A percentile compares a stretch with the other conserved stretches of the same genome.
Evolutionary conservation across 495 filamentous ascomycete species (phyloP).

Genomic region (Parathielavia appendiculata): DNA sequence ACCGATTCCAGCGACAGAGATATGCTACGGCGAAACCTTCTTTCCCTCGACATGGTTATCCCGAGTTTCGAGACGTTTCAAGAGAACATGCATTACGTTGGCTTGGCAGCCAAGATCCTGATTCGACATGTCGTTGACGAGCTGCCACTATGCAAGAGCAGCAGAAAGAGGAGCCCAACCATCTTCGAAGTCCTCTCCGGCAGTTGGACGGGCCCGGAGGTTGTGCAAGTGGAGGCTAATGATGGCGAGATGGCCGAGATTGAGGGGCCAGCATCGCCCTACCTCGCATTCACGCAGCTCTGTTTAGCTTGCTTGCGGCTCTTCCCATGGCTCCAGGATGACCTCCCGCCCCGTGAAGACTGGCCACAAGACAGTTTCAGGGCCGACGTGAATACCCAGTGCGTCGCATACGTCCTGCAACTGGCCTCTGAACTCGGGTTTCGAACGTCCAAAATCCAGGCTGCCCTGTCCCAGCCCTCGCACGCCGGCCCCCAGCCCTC

Average conservation of each 20-base stretch:
- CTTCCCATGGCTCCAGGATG: slow-evolving; percentile 15
- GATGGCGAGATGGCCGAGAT: slow-evolving; percentile 11
- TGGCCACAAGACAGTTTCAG: slow-evolving; percentile 15
- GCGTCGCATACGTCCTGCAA: slow-evolving; percentile 9
- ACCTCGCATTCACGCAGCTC: slow-evolving; percentile 12
- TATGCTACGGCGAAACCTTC: slow-evolving; percentile 16
- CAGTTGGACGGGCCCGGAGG: slow-evolving; percentile 11
- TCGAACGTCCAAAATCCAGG: slow-evolving; percentile 14
- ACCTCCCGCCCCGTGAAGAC: slow-evolving; percentile 8
- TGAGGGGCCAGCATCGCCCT: slow-evolving; percentile 13
- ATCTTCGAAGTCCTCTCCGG: slow-evolving; percentile 16
- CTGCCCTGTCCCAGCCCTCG: slow-evolving; percentile 5
- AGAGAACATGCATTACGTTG: slow-evolving; percentile 16
- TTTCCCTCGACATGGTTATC: slow-evolving; percentile 16
- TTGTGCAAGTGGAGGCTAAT: slow-evolving; percentile 11
- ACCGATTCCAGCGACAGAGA: slow-evolving; percentile 11
- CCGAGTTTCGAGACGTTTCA: slow-evolving; percentile 17
- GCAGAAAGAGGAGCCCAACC: slow-evolving; percentile 14
- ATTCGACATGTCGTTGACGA: slow-evolving; percentile 14
- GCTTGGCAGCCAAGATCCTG: slow-evolving; percentile 14
- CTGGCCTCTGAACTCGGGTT: slow-evolving; percentile 14
- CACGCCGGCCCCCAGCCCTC: slow-evolving; percentile 2
- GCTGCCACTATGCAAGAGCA: slow-evolving; percentile 16
- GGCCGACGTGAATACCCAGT: slow-evolving; percentile 5
- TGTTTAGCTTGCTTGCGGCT: slow-evolving; percentile 13